A percentile compares a stretch with the other conserved stretches of the same genome.
These are phyloP conservation scores for Fusarium pininemorale DNA, from an alignment of 2,329 filamentous ascomycete genomes.

Conservation along the genomic window DNA sequence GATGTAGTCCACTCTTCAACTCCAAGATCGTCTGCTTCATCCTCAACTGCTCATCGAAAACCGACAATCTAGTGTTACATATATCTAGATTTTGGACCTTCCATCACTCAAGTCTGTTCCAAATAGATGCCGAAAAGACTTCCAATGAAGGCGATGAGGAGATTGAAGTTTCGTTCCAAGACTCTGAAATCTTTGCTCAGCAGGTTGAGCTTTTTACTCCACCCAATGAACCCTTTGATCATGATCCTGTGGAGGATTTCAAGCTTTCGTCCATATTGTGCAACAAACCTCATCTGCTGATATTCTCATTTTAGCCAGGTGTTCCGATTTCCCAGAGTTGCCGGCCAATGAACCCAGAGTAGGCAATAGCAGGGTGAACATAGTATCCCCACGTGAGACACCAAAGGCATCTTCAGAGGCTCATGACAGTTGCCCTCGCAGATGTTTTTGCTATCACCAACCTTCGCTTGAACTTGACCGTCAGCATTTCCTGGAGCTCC, in stretches of 20 bases:
- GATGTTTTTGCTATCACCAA: background rate
- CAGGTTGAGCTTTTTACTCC: too few species aligned
- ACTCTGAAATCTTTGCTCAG: background rate
- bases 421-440: background rate
- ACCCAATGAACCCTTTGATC: background rate
- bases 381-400: background rate
- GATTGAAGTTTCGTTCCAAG: background rate
- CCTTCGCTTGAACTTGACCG: background rate
- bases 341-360: background rate
- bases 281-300: background rate
- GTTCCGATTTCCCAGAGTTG: background rate
- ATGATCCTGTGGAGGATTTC: background rate
- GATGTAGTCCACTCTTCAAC: too few species aligned
- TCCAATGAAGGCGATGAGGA: background rate
- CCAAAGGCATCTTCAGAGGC: background rate
- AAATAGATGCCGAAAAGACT: background rate
- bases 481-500: background rate
- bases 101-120: too few species aligned
- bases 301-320: background rate
- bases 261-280: background rate
- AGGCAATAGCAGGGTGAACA: rapidly evolving
- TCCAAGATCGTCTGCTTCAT: too few species aligned
- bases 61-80: background rate
- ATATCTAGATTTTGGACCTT: too few species aligned
- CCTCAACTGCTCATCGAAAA: background rate